These are phyloP conservation scores for Neurospora pannonica DNA, from an alignment of 495 filamentous ascomycete species.

Conservation along the genomic window DNA sequence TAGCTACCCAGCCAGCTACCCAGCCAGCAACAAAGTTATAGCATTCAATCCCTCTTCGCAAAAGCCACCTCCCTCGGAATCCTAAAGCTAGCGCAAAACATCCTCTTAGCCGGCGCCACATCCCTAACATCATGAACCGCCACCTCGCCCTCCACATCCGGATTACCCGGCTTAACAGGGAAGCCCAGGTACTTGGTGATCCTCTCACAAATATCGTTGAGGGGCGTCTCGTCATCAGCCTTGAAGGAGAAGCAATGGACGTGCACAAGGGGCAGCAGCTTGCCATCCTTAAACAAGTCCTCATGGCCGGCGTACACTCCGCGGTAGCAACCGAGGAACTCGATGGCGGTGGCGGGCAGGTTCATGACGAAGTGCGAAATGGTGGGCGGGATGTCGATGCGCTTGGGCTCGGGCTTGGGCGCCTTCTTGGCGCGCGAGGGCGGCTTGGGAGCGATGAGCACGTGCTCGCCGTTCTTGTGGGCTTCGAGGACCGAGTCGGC, in stretches of 20 bases:
- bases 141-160: conserved; percentile 47
- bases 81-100: conserved; percentile 92
- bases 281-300: too few species aligned
- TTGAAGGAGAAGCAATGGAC: conserved; percentile 84
- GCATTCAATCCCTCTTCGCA: conserved; percentile 19
- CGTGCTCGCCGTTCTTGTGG: conserved; percentile 35
- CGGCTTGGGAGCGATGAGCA: conserved; percentile 30
- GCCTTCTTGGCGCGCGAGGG: conserved; percentile 25
- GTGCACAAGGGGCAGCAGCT: conserved; percentile 85
- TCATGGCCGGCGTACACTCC: conserved; percentile 68
- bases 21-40: neutral
- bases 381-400: conserved; percentile 49
- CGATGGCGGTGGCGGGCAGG: conserved; percentile 77
- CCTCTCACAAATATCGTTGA: conserved; percentile 56
- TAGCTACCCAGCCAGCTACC: neutral
- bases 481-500: conserved; percentile 52
- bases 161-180: conserved; percentile 49
- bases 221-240: conserved; percentile 51
- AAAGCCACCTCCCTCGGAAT: conserved; percentile 79
- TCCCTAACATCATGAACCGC: conserved; percentile 70
- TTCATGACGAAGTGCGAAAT: conserved; percentile 96
- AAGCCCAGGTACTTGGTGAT: conserved; percentile 52
- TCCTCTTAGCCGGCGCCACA: conserved; percentile 86
- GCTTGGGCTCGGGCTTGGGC: conserved; percentile 27
- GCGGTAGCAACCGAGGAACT: conserved; percentile 76